A percentile compares a stretch with the other conserved stretches of the same genome.
These are phyloP conservation scores for Phyllosticta capitalensis DNA, from an alignment of 2,329 filamentous ascomycete genomes.

Conservation along the genomic window DNA sequence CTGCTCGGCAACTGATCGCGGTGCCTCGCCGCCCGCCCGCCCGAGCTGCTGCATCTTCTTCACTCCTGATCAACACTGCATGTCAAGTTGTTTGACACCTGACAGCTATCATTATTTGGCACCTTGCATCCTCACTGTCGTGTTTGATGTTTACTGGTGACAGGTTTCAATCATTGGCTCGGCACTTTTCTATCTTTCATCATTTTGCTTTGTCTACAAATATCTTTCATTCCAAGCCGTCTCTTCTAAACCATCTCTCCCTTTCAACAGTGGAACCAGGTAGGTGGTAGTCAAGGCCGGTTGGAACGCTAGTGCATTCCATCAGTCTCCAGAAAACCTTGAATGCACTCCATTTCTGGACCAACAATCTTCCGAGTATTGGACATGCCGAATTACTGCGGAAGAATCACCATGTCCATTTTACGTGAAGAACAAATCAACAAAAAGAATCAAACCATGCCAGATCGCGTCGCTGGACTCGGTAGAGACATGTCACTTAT, in stretches of 20 bases:
- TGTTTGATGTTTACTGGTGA: not conserved
- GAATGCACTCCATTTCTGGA: not conserved
- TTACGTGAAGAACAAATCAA: no score
- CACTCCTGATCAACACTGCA: not conserved
- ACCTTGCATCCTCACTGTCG: not conserved
- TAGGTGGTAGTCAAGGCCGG: not conserved
- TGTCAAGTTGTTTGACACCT: no score
- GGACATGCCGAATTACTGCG: no score
- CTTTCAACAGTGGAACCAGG: not conserved
- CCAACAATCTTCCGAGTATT: not conserved
- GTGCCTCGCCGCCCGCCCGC: not conserved
- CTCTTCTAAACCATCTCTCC: not conserved
- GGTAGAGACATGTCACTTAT: no score
- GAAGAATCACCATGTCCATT: no score
- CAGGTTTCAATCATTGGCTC: no score
- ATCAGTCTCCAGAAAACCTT: not conserved
- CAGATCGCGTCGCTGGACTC: no score
- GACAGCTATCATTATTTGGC: not conserved
- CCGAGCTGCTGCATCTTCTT: not conserved
- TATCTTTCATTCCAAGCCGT: not conserved
- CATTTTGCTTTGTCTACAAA: no score
- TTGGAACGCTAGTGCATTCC: not conserved
- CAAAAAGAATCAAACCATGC: no score
- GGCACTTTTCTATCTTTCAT: no score
- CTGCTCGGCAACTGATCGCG: constrained; percentile 8